Base-by-base conservation (phyloP, 2,329 filamentous ascomycete genomes). In the Lasiodiplodia theobromae region DNA sequence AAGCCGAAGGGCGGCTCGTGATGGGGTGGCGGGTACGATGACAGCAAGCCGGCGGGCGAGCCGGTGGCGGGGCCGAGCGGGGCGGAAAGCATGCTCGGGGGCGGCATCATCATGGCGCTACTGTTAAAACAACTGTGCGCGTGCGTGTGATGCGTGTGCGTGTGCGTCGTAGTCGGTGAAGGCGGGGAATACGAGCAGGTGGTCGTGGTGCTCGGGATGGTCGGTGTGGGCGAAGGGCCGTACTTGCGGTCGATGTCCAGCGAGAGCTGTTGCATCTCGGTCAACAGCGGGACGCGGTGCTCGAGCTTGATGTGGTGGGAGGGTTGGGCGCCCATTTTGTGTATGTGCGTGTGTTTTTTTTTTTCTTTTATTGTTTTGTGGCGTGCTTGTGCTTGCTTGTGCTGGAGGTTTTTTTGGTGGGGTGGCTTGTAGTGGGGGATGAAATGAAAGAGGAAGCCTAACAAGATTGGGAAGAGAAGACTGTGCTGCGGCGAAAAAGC, bases 201-300 rank as follows among this genome's bases (percentile, higher is more conserved):
- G 25, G 25, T 28, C 18, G 4, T n/a, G 16, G 23, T 56, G 52
- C 16, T 56, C 4, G 52, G 16, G 25, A 31, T 14, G 18, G 4
- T 7, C 12, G 49, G n/a, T 4, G 23, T 23, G 11, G 49, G 21
- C 49, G 49, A 16, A 18, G 25, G 21, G 52, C 25, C 7, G 52
- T 31, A 18, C 12, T 31, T 31, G 52, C 21, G 4, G 14, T 21
- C 21, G 34, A 11, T 8, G 54, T 58, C n/a, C n/a, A 37, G 23
- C 21, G 57, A 40, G 21, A 60, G 57, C 23, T 60, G 57, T 18
- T 64, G 28, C 60, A 64, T 52, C n/a, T 64, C 60, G 28, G 60
- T 64, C 11, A 64, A 49, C 28, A 64, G 60, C 6, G 60, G 60
- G 44, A 52, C 28, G n/a, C 44, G 44, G n/a, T 47, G 38, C 1